A percentile compares a stretch with the other conserved stretches of the same genome.
Evolutionary conservation across 108 stramenopile genomes (phyloP).

Genomic region (Parmales sp.): DNA sequence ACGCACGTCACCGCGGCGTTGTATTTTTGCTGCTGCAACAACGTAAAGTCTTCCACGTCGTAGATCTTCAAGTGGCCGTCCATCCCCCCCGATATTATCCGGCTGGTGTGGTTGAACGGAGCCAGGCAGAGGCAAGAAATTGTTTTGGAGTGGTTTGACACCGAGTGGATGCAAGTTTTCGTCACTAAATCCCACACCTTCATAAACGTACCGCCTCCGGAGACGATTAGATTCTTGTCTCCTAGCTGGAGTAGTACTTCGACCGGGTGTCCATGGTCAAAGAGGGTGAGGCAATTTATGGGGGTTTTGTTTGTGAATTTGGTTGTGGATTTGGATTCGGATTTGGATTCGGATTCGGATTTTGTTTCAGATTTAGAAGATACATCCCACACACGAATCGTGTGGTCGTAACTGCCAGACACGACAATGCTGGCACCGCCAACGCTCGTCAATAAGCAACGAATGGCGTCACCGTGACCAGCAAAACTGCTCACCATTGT

Average conservation of each 20-base stretch:
- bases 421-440: slow-evolving; percentile 40
- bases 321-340: not conserved
- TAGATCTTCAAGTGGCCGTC: slow-evolving; percentile 66
- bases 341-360: no score
- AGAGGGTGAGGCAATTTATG: slow-evolving; percentile 26
- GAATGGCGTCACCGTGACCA: slow-evolving; percentile 66
- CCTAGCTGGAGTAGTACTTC: slow-evolving; percentile 50
- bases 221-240: slow-evolving; percentile 44
- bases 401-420: slow-evolving; percentile 74
- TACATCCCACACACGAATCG: slow-evolving; percentile 69
- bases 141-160: slow-evolving; percentile 67
- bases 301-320: not conserved
- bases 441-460: slow-evolving; percentile 9
- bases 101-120: slow-evolving; percentile 22
- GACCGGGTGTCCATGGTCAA: slow-evolving; percentile 68
- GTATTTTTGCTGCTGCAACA: slow-evolving; percentile 32
- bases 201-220: slow-evolving; percentile 61
- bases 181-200: slow-evolving; percentile 71
- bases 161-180: slow-evolving; percentile 41
- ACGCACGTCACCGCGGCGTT: slow-evolving; percentile 51
- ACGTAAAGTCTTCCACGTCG: slow-evolving; percentile 23
- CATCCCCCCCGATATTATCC: slow-evolving; percentile 55
- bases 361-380: not conserved
- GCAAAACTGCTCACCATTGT: slow-evolving; percentile 22
- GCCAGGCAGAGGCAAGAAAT: slow-evolving; percentile 55